Conservation (phyloP, 768 basidiomycete species). For the Chalciporus pseudorubinellus region DNA sequence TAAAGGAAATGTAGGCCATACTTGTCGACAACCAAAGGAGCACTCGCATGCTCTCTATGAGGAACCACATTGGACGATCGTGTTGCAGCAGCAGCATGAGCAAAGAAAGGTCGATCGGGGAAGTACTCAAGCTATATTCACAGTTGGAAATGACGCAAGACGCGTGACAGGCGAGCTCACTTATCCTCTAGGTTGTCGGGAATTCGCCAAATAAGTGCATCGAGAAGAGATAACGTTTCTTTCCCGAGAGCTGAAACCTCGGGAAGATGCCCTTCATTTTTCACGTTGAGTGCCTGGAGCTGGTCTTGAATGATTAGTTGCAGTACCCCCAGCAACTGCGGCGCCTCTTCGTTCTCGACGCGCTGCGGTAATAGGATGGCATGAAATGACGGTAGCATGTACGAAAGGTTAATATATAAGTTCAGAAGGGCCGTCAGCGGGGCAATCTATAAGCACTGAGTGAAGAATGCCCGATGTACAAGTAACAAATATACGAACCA, state of each 20-base stretch:
- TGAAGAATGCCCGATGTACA: background rate
- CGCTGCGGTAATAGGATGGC: slow-evolving; percentile 34
- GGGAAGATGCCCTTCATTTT: slow-evolving; percentile 21
- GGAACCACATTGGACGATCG: slow-evolving; percentile 50
- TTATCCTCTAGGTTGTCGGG: slow-evolving; percentile 41
- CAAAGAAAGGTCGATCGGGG: slow-evolving; percentile 41
- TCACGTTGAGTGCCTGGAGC: slow-evolving; percentile 34
- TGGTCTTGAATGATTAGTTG: slow-evolving; percentile 42
- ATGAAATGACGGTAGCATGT: slow-evolving; percentile 49
- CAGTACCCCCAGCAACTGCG: slow-evolving; percentile 39
- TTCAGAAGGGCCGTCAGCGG: slow-evolving; percentile 52
- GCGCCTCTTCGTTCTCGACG: slow-evolving; percentile 25
- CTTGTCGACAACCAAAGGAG: slow-evolving; percentile 54
- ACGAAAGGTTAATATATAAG: slow-evolving; percentile 46
- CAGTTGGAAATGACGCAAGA: background rate
- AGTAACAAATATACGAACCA: slow-evolving; percentile 36
- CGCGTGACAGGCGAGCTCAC: slow-evolving; percentile 19
- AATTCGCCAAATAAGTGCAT: slow-evolving; percentile 50
- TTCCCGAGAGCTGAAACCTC: slow-evolving; percentile 35
- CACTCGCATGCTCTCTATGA: slow-evolving; percentile 47
- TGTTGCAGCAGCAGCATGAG: slow-evolving; percentile 49
- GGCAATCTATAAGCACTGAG: slow-evolving; percentile 36
- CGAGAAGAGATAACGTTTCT: slow-evolving; percentile 48
- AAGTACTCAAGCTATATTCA: slow-evolving; percentile 34
- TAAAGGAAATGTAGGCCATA: slow-evolving; percentile 10